Percentiles rank a stretch among this genome's conserved stretches.
Conservation (phyloP, 371 early-diverging fungal genomes). For the Apophysomyces elegans region DNA sequence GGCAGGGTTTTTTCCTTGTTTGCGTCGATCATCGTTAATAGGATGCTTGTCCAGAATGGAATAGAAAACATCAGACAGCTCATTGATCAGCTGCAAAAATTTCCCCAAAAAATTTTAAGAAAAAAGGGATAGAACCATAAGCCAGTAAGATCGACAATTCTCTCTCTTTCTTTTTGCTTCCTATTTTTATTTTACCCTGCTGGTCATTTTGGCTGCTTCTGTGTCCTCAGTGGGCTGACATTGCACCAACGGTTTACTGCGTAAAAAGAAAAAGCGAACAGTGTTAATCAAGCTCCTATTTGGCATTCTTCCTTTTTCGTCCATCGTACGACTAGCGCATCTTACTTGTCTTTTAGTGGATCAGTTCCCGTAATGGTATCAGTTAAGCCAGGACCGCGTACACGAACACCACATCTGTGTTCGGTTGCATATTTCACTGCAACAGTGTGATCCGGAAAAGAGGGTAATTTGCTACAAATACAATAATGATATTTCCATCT, state of each 20-base stretch:
- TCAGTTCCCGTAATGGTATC: slow-evolving; percentile 60
- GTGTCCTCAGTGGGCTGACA: slow-evolving; percentile 44
- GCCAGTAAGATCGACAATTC: background rate
- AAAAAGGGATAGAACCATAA: background rate
- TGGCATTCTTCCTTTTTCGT: no score
- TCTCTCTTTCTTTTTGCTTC: background rate
- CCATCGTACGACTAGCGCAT: no score
- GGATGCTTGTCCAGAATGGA: slow-evolving; percentile 39
- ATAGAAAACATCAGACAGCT: slow-evolving; percentile 42
- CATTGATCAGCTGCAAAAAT: slow-evolving; percentile 43
- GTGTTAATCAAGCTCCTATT: background rate
- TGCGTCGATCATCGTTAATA: slow-evolving; percentile 40
- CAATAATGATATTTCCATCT: no score
- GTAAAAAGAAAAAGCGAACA: background rate
- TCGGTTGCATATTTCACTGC: slow-evolving; percentile 51
- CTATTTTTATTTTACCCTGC: slow-evolving; percentile 31
- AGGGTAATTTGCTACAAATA: slow-evolving; percentile 38
- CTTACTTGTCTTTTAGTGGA: slow-evolving; percentile 56
- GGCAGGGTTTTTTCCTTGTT: slow-evolving; percentile 44
- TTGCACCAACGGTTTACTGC: slow-evolving; percentile 38
- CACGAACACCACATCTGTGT: slow-evolving; percentile 52
- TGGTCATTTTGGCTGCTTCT: slow-evolving; percentile 45
- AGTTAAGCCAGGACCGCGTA: slow-evolving; percentile 51
- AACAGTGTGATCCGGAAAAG: slow-evolving; percentile 46
- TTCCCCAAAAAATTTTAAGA: background rate